Evolutionary conservation across 169 alveolate genomes (phyloP), one percentile per base, ranked within the genome.

Genomic region (Plasmodium relictum): DNA sequence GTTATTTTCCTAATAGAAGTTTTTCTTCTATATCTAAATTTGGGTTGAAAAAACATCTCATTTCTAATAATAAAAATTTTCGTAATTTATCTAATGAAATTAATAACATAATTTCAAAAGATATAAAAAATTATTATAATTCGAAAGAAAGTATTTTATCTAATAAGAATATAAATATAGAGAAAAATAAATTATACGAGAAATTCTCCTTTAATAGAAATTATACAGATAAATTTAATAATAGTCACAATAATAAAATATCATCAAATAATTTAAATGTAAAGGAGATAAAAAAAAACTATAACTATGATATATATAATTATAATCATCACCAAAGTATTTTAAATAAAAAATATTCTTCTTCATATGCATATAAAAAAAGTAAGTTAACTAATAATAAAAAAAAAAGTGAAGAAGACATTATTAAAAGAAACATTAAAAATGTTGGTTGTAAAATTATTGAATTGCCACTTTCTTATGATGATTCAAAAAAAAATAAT

Each of bases 361-460:
- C 90, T 12, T 63, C 90, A 20, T 80, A 80, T 68, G 83, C 78
- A 16, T 68, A 50, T 16, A 68, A 66, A 80, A 54, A 59, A 37
- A 61, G 31, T 10, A 7, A 6, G 8, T 8, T 16, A 68, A 41
- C 3, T 16, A 44, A 41, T 18, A 26, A 20, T 52, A 48, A 12
- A 5, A 31, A 31, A 14, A 26, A 65, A 12, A 58, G 45, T 16
- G 20, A 4, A 52, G 66, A 26, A 52, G 18, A 16, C 24, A 16
- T 8, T 16, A 18, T 56, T 5, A 41, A 22, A 6, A 78, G 66
- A 70, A 68, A 16, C 5, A 20, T 42, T 12, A 20, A 78, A 48
- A 22, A 45, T 6, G 54, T 44, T 31, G 3, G 39, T 31, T 2
- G 39, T 31, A 31, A 31, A 31, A 31, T 31, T 31, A 31, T 31